These are phyloP conservation scores for Firmiana major DNA, from an alignment of 345 rosid genomes.

Conservation along the genomic window DNA sequence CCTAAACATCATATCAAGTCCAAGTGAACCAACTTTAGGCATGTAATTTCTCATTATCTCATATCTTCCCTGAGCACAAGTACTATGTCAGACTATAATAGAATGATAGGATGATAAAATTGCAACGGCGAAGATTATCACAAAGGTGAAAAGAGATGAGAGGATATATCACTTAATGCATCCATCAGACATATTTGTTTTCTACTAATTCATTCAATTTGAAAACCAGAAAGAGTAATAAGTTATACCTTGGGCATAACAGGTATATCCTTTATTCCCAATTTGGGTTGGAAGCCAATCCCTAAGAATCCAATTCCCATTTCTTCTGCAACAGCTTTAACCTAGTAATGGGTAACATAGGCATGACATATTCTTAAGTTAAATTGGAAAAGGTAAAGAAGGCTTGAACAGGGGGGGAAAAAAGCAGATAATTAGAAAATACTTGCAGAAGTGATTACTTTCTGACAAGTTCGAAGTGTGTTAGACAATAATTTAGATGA, in stretches of 20 bases:
- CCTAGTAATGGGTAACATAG: conserved; percentile 38
- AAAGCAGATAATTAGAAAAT: background rate
- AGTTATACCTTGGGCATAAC: conserved; percentile 94
- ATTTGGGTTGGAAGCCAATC: conserved; percentile 96
- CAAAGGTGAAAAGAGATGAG: background rate
- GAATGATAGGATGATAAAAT: conserved; percentile 3
- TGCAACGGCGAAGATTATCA: background rate
- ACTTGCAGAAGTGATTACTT: background rate
- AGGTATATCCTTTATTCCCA: conserved; percentile 84
- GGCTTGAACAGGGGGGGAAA: background rate
- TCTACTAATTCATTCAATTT: background rate
- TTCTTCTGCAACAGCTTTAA: conserved; percentile 98
- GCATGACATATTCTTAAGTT: background rate
- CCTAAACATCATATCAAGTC: conserved; percentile 98
- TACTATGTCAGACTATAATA: conserved; percentile 22
- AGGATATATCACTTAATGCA: background rate
- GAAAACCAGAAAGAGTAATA: background rate
- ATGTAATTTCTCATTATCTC: conserved; percentile 95
- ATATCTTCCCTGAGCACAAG: conserved; percentile 83
- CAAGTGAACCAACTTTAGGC: conserved; percentile 95
- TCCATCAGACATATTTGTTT: too few species aligned
- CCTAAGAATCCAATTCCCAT: conserved; percentile 99
- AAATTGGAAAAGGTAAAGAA: background rate
- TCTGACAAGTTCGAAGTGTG: background rate
- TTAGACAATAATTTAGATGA: background rate